Base-by-base conservation (phyloP, 140 eudicot species). In the Oenanthe javanica region DNA sequence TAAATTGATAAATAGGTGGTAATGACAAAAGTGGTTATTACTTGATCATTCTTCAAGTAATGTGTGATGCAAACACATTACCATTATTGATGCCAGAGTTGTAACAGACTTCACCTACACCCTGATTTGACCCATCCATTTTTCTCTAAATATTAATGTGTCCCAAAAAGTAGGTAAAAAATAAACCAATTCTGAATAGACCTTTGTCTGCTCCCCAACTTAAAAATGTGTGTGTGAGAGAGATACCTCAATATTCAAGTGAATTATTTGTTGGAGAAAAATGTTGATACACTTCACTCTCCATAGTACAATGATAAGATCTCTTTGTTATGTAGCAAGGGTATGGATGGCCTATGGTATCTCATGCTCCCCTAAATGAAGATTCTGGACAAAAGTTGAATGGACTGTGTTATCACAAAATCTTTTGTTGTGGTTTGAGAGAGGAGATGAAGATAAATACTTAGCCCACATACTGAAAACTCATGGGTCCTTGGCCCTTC, bases 31-130 rank as follows among this genome's bases (percentile, higher is more conserved):
- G 70, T 63, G 70, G 16, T 63, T 23, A 1, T 61, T 9, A 61
- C 38, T n/a, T 61, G 69, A 31, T 31, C 36, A 63, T 63, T 63
- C 70, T 63, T 63, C 70, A 63, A 63, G 70, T 63, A 63, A 63
- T 63, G 70, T 63, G 70, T n/a, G 70, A 63, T 63, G 70, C 70
- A 63, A 63, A 63, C 70, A 63, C 40, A 23, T 9, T 15, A 63
- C 70, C 70, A 63, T 63, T 63, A 63, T 63, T 63, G 70, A 63
- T 63, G 70, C 70, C 70, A 10, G 38, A 63, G 40, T 63, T 63
- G 40, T 2, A 63, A 63, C 70, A 63, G 40, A 23, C 70, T 63
- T 63, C 70, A 63, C 70, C 70, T 10, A 63, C 15, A 25, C 36
- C 10, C 25, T 63, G 6, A 63, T 63, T 63, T 63, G 6, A 23